Conservation (phyloP, 306 rosid species). For the Gynostemma pentaphyllum region DNA sequence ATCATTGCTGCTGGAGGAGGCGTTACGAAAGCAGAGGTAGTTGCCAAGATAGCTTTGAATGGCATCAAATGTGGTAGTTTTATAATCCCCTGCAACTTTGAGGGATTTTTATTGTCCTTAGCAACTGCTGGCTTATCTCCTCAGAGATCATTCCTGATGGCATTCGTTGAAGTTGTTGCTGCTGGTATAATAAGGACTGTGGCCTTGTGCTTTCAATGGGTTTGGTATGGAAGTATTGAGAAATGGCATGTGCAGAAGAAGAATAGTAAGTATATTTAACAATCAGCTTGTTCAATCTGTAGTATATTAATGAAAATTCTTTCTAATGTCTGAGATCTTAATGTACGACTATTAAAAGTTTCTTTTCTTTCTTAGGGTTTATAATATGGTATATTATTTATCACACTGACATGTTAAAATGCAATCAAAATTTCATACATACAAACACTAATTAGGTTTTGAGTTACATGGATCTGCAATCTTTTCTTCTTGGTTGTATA, state of each 20-base stretch:
- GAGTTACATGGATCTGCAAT: background rate
- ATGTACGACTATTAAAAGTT: background rate
- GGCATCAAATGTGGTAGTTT: conserved; percentile 72
- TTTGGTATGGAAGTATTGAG: conserved; percentile 64
- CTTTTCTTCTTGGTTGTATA: background rate
- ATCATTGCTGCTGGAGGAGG: conserved; percentile 60
- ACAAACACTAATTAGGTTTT: background rate
- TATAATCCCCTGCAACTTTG: conserved; percentile 63
- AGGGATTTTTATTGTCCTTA: conserved; percentile 50
- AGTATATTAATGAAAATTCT: background rate
- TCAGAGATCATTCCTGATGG: conserved; percentile 74
- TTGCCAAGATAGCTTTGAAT: conserved; percentile 62
- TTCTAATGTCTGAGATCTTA: background rate
- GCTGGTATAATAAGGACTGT: conserved; percentile 45
- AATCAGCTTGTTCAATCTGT: background rate
- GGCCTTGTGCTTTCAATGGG: conserved; percentile 64
- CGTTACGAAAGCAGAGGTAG: conserved; percentile 70
- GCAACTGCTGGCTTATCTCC: conserved; percentile 84
- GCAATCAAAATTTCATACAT: background rate
- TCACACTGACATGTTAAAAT: background rate
- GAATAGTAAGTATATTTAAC: conserved; percentile 30
- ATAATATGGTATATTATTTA: background rate
- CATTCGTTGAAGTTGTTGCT: conserved; percentile 59
- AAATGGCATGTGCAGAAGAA: conserved; percentile 49
- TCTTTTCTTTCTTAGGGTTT: background rate